Percentiles rank a stretch among this genome's conserved stretches.
phyloP scores from a whole-genome alignment of 2,329 filamentous ascomycete species.

The Neofusicoccum ribis region DNA sequence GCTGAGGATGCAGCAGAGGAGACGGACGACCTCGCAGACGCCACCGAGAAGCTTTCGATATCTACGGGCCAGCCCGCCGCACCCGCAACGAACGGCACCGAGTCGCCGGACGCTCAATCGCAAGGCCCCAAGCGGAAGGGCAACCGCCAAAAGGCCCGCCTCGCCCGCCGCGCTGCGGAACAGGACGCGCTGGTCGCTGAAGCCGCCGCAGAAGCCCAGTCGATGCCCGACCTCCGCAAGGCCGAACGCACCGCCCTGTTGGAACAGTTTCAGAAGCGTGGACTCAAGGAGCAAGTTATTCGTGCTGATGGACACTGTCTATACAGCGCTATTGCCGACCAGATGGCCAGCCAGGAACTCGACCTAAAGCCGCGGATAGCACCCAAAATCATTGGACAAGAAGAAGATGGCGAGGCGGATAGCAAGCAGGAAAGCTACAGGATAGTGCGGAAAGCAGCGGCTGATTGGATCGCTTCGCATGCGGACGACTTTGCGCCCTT shows the following conservation, averaged over 20 bases:
- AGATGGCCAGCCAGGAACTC: constrained; percentile 57
- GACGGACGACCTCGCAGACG: constrained; percentile 18
- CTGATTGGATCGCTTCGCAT: constrained; percentile 73
- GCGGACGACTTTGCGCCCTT: constrained; percentile 83
- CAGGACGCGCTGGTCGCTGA: constrained; percentile 67
- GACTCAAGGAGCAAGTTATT: constrained; percentile 74
- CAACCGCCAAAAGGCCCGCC: constrained; percentile 86
- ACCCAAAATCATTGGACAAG: constrained; percentile 25
- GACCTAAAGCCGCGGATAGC: constrained; percentile 37
- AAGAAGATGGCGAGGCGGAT: constrained; percentile 21
- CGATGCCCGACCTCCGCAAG: constrained; percentile 40
- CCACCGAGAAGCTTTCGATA: constrained; percentile 24
- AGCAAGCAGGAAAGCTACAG: constrained; percentile 54
- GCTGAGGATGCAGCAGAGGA: constrained; percentile 7
- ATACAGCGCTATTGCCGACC: constrained; percentile 88
- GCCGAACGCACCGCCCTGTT: constrained; percentile 61
- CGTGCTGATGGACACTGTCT: constrained; percentile 91
- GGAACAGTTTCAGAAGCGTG: constrained; percentile 61
- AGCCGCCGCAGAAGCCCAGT: constrained; percentile 71
- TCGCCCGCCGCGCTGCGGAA: constrained; percentile 86
- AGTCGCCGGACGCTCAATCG: constrained; percentile 2
- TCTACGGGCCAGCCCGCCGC: constrained; percentile 17
- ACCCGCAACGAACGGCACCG: constrained; percentile 15
- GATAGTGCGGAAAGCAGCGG: constrained; percentile 68
- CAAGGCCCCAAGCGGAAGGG: constrained; percentile 62